These are phyloP conservation scores for Sporobolomyces phaffii DNA, from an alignment of 768 basidiomycete species.

Conservation along the genomic window DNA sequence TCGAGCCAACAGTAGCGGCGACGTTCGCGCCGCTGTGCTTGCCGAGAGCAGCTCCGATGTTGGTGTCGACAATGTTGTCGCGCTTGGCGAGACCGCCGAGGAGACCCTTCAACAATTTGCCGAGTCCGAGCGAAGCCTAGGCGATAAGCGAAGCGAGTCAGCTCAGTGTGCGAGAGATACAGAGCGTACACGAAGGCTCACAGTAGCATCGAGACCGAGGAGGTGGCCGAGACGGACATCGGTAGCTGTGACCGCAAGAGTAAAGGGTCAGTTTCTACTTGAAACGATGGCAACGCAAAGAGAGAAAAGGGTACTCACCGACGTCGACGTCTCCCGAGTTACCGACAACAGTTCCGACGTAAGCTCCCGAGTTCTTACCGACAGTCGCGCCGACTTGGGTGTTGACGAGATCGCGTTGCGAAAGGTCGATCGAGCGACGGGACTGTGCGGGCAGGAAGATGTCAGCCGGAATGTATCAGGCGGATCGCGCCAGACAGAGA, in stretches of 20 bases:
- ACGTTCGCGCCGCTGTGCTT: not conserved
- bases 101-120: not conserved
- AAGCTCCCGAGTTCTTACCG: not conserved
- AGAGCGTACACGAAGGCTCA: not conserved
- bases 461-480: not conserved
- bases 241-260: not conserved
- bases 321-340: not conserved
- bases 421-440: not conserved
- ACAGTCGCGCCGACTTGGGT: not conserved
- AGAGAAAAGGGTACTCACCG: not conserved
- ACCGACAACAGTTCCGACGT: not conserved
- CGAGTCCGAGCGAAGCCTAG: not conserved
- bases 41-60: not conserved
- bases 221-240: not conserved
- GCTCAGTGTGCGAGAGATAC: too few relatives aligned
- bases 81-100: constrained; percentile 1
- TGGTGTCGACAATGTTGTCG: not conserved
- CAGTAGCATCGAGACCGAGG: not conserved
- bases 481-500: not conserved
- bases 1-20: not conserved
- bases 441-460: not conserved
- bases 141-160: not conserved
- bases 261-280: too few relatives aligned
- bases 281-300: too few relatives aligned
- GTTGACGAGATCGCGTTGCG: constrained; percentile 1